Base-by-base conservation (phyloP, 2,329 filamentous ascomycete genomes). In the Lasiodiplodia theobromae region DNA sequence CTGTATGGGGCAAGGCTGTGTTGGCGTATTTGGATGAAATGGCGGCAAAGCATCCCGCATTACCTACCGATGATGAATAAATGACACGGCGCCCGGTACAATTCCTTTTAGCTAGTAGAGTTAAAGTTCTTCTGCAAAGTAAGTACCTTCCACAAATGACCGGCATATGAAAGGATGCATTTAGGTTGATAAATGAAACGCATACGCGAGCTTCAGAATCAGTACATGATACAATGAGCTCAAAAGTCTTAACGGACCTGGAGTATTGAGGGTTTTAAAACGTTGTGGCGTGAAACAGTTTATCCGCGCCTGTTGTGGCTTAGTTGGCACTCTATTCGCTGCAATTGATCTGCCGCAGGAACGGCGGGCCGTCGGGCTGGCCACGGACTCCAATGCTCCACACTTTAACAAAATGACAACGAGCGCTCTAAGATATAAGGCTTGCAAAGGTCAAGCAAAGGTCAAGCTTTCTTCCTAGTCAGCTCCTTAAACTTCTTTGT, bases 1-100 rank as follows among this genome's bases (percentile, higher is more conserved):
- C 66, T 47, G 49, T 64, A 2, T 68, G 66, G 57, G 66, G 66
- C 2, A 68, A 68, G 10, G 57, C 63, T 18, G 56, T 68, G 12
- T 18, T 64, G 31, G 23, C 37, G 6, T 68, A 63, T 31, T n/a
- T 64, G 37, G 66, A 68, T 34, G 57, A 64, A 28, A 68, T 68
- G 66, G 57, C 57, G 25, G 51, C 21, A n/a, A 63, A 56, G 37
- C n/a, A 68, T 56, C 66, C 57, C 14, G 16, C 8, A 4, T 3
- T 53, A 3, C 12, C 62, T 38, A 7, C 28, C 4, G 23, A 28
- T 10, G 62, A 40, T n/a, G 47, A 28, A 16, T 62, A 49, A 25
- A 14, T 23, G 34, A n/a, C 11, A 21, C 18, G 12, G 3, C n/a
- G 5, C n/a, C n/a, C 28, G n/a, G 23, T 18, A 11, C 7, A 0